Base-by-base conservation (phyloP, 257 asterid genomes). In the Leptodermis oblonga region DNA sequence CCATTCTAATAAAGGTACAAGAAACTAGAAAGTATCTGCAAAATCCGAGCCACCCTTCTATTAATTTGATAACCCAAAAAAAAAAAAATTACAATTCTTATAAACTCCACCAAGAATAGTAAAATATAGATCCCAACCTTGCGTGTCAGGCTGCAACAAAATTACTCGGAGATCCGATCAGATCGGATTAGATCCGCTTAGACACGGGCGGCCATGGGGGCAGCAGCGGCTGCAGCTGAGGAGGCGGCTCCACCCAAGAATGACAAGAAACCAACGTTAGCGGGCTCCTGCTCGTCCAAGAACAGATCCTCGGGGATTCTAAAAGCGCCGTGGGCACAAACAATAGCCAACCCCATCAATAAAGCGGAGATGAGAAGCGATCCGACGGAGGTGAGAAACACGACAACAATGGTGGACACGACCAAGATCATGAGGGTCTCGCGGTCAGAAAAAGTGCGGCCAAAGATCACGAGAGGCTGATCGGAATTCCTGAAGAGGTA, bases 291-390 rank as follows among this genome's bases (percentile, higher is more conserved):
- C 34, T 92, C 96, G 69, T 92, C 96, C 80, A 89, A 52, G 70
- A 89, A 89, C 84, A 87, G 75, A 78, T 92, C 98, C 82, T 92
- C 96, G 2, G 96, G 96, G 80, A 82, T 73, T 33, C 96, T 73
- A 68, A 92, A 87, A 18, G 97, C 95, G 8, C 97, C 96, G 66
- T 91, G 95, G 28, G 79, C 62, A 75, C 86, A 84, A 70, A 87
- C 91, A 20, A 92, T 82, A 9, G 86, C 87, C 64, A 87, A 70
- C 22, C 95, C 96, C 25, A 89, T 86, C n/a, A 92, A 86, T 69
- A 83, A 60, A 11, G 90, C 87, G 55, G 96, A 89, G 25, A 92
- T 87, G 55, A 92, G 88, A 61, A 92, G 70, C 48, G 94, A 85
- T 67, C 98, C 96, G 4, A 89, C 95, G 71, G 84, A 77, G n/a